Conservation (phyloP, 2,329 filamentous ascomycete genomes). For the Ascochyta koolunga region DNA sequence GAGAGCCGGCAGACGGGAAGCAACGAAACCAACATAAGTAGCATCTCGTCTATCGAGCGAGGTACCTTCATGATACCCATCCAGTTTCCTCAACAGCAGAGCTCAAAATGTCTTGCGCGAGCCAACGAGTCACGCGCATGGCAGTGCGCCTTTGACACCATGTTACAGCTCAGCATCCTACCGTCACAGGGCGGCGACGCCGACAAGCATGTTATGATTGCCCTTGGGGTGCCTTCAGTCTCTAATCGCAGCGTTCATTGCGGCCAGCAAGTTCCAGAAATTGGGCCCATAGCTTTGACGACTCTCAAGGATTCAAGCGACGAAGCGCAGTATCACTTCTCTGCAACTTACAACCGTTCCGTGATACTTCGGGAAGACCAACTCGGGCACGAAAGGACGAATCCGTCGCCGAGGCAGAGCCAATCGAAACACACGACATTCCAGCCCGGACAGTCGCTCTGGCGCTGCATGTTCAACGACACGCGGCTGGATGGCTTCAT, state of each 20-base stretch:
- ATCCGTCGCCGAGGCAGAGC: neutral
- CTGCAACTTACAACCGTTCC: slow-evolving; percentile 29
- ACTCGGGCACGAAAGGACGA: slow-evolving; percentile 6
- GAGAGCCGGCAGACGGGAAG: slow-evolving; percentile 1
- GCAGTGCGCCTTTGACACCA: slow-evolving; percentile 28
- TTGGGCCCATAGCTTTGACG: slow-evolving; percentile 19
- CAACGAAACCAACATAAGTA: neutral
- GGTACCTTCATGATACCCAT: slow-evolving; percentile 31
- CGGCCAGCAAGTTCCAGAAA: slow-evolving; percentile 27
- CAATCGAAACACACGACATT: slow-evolving; percentile 12
- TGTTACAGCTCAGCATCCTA: slow-evolving; percentile 28
- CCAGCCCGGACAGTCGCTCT: slow-evolving; percentile 24
- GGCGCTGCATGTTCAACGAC: slow-evolving; percentile 38
- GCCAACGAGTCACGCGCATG: slow-evolving; percentile 34
- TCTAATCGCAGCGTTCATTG: slow-evolving; percentile 17
- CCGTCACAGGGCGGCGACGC: slow-evolving; percentile 16
- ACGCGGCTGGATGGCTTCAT: slow-evolving; percentile 35
- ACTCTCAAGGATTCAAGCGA: neutral
- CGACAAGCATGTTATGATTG: slow-evolving; percentile 20
- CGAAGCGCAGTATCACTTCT: slow-evolving; percentile 29
- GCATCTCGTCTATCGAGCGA: slow-evolving; percentile 16
- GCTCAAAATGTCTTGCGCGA: slow-evolving; percentile 32
- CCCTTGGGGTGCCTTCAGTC: slow-evolving; percentile 11
- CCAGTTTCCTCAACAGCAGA: slow-evolving; percentile 29
- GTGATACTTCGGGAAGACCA: slow-evolving; percentile 28